Evolutionary conservation across 2,329 filamentous ascomycete species (phyloP).

Genomic region (Elsinoe fawcettii): DNA sequence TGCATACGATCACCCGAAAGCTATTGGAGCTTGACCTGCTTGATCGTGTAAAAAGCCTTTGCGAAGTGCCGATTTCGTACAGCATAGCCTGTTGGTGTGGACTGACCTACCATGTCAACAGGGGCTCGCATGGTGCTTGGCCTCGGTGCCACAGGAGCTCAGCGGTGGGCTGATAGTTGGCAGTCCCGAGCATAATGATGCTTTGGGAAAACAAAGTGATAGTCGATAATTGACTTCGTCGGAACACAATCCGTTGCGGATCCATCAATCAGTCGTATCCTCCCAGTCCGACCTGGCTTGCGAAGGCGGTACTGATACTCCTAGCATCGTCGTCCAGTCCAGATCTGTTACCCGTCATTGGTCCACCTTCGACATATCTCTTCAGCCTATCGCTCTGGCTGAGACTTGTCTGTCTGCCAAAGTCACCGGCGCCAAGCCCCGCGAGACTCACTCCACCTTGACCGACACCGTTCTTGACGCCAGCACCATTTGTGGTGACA

Average conservation of each 20-base stretch:
- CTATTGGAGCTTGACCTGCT: background rate
- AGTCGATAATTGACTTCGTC: background rate
- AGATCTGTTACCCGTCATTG: conserved; percentile 48
- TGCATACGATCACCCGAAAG: background rate
- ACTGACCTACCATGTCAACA: background rate
- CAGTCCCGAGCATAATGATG: background rate
- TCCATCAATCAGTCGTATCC: conserved; percentile 26
- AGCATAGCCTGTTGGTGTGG: background rate
- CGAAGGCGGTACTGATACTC: conserved; percentile 93
- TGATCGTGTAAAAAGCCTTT: background rate
- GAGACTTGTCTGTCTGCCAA: conserved; percentile 62
- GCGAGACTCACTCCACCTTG: conserved; percentile 85
- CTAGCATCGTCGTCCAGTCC: conserved; percentile 83
- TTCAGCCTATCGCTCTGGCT: conserved; percentile 87
- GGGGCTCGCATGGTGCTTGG: background rate
- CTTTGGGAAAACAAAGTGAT: background rate
- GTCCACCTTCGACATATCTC: conserved; percentile 74
- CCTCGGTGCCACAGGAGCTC: background rate
- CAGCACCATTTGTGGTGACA: conserved; percentile 64
- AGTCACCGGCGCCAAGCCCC: conserved; percentile 66
- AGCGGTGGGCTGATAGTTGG: background rate
- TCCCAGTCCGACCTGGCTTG: conserved; percentile 65
- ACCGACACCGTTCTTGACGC: conserved; percentile 40
- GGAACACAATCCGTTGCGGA: background rate
- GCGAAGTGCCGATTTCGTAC: background rate